A percentile compares a stretch with the other conserved stretches of the same genome.
phyloP scores from a whole-genome alignment of 2,329 filamentous ascomycete species.

The Pseudopyrenochaeta lycopersici region DNA sequence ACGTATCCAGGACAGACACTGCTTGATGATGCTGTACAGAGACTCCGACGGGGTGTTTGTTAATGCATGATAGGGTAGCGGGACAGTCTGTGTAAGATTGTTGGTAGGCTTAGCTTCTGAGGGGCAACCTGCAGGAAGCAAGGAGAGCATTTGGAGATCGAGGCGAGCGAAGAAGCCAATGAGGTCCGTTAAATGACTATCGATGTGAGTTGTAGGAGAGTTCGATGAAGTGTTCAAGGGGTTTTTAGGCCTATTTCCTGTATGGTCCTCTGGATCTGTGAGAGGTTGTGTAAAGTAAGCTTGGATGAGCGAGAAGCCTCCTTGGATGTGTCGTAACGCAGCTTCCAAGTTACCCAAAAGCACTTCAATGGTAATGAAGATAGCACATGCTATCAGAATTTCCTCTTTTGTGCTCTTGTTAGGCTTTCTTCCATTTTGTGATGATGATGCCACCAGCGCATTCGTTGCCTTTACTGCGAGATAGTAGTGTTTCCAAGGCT shows the following conservation, averaged over 20 bases:
- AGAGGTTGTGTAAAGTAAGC: not conserved
- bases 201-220: not conserved
- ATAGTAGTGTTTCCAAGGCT: constrained; percentile 7
- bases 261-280: too few relatives aligned
- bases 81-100: not conserved
- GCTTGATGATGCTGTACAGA: not conserved
- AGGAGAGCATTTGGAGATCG: constrained; percentile 5
- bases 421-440: not conserved
- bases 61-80: not conserved
- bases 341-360: constrained; percentile 6
- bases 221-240: not conserved
- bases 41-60: not conserved
- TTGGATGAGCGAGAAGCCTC: not conserved
- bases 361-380: constrained; percentile 13
- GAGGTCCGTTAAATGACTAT: not conserved
- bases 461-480: constrained; percentile 4
- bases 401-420: not conserved
- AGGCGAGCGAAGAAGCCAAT: constrained; percentile 6
- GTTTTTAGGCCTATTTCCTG: too few relatives aligned
- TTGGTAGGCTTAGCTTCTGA: not conserved
- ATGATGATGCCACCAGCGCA: not conserved
- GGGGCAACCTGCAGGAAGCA: not conserved
- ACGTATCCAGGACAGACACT: constrained; percentile 4
- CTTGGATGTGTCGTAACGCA: constrained; percentile 5
- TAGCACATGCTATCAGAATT: constrained; percentile 7